Evolutionary conservation across 2,329 filamentous ascomycete species (phyloP).

Genomic region (Trichophyton verrucosum): DNA sequence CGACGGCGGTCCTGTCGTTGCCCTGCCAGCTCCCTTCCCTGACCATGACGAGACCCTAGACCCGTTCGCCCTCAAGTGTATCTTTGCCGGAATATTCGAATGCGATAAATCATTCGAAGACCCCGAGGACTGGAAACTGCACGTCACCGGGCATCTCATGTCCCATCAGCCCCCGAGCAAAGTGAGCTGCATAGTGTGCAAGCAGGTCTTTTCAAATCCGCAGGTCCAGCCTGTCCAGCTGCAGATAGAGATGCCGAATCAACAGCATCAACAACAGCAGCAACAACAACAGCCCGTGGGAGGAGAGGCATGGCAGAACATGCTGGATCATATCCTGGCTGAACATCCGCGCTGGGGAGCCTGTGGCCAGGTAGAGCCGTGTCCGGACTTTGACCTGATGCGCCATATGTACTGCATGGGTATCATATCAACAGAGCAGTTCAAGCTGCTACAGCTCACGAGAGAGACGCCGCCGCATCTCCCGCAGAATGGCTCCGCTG

Average conservation of each 20-base stretch:
- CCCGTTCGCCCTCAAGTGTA: conserved; percentile 18
- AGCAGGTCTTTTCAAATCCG: conserved; percentile 15
- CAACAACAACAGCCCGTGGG: background rate
- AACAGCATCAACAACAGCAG: background rate
- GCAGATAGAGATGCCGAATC: background rate
- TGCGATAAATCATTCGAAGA: conserved; percentile 31
- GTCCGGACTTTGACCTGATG: conserved; percentile 35
- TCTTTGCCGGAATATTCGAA: conserved; percentile 34
- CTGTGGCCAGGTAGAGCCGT: conserved; percentile 29
- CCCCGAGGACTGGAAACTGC: conserved; percentile 30
- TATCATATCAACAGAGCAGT: conserved; percentile 33
- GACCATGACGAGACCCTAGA: background rate
- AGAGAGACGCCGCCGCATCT: background rate
- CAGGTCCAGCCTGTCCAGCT: conserved; percentile 4
- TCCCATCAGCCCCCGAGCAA: conserved; percentile 28
- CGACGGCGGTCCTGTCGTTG: background rate
- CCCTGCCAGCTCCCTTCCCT: background rate
- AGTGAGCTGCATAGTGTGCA: conserved; percentile 35
- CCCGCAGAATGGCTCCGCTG: background rate
- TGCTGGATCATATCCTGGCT: conserved; percentile 32
- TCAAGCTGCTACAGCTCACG: conserved; percentile 34
- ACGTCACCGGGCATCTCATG: conserved; percentile 36
- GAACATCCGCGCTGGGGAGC: conserved; percentile 29
- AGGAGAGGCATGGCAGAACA: conserved; percentile 28
- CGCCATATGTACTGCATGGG: conserved; percentile 32